Base-by-base conservation (phyloP, 495 filamentous ascomycete genomes). In the Aspergillus mulundensis region DNA sequence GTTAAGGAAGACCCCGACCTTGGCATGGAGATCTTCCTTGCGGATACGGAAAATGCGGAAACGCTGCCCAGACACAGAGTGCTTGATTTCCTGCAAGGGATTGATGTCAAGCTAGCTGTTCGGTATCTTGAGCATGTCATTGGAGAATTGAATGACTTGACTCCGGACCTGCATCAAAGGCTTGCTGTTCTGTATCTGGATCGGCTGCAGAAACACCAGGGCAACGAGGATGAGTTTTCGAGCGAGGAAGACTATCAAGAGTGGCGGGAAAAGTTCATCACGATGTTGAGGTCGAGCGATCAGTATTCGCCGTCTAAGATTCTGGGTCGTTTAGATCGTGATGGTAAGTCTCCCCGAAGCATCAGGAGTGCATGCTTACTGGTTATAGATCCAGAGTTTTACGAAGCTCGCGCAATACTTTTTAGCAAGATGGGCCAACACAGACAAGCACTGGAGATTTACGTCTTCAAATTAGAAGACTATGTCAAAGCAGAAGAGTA, bases 371-470 rank as follows among this genome's bases (percentile, higher is more conserved):
- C 14, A 6, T 24, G 48, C 24, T 59, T 14, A 60, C 16, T 24
- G 7, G 32, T 3, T 41, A 30, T 54, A 93, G 90, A 96, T 68
- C 81, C 91, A 0, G 77, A 84, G 14, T 95, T 94, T 67, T 95
- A 87, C 72, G 94, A 97, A 69, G 86, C 90, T 5, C 86, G 91
- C 50, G 95, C 95, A 19, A 86, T 97, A 30, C 86, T 97, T 8
- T 84, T 97, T 28, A 91, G 90, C 69, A 95, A 95, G 61, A 95
- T 99, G 89, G 91, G 89, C 8, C 88, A 91, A 55, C 92, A 99
- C 71, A 88, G 90, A 66, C 90, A 96, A 67, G 93, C 95, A 0
- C 71, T 99, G 19, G 87, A 92, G 68, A 95, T 97, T 21, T 99
- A 96, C 66, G 92, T 97, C 12, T 99, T 96, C 74, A 92, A 93